Evolutionary conservation across 805 yeast species (phyloP).

Genomic region (Ascoidea asiatica): DNA sequence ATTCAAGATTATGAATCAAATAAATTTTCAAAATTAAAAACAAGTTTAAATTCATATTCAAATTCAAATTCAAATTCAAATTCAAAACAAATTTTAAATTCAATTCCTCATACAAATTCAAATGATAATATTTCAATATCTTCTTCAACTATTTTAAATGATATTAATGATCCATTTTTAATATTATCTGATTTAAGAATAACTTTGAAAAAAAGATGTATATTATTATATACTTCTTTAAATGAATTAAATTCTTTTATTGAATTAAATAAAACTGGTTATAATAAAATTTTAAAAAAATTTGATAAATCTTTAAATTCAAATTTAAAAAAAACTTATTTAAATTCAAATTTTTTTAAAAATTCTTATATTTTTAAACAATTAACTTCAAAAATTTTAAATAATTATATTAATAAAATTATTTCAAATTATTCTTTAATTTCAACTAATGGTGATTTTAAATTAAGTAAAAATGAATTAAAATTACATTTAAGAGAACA

Average conservation of each 20-base stretch:
- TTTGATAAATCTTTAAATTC: constrained; percentile 75
- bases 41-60: background rate
- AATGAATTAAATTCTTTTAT: constrained; percentile 75
- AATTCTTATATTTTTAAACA: constrained; percentile 22
- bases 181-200: constrained; percentile 39
- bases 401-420: constrained; percentile 21
- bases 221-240: constrained; percentile 54
- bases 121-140: constrained; percentile 7
- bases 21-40: too few species aligned
- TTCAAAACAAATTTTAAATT: background rate
- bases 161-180: constrained; percentile 14
- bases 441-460: constrained; percentile 22
- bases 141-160: constrained; percentile 4
- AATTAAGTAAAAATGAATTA: constrained; percentile 33
- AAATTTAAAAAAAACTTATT: constrained; percentile 42
- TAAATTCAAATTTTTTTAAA: constrained; percentile 26
- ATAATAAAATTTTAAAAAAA: constrained; percentile 80
- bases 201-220: constrained; percentile 53
- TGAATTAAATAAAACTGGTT: constrained; percentile 80
- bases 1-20: too few species aligned
- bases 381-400: constrained; percentile 19
- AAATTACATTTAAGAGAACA: constrained; percentile 66
- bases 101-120: constrained; percentile 8
- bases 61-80: background rate
- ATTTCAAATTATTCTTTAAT: constrained; percentile 7